Percentiles rank a stretch among this genome's conserved stretches.
Evolutionary conservation across 73 alveolate genomes (phyloP).

Genomic region (Tetrahymena borealis): DNA sequence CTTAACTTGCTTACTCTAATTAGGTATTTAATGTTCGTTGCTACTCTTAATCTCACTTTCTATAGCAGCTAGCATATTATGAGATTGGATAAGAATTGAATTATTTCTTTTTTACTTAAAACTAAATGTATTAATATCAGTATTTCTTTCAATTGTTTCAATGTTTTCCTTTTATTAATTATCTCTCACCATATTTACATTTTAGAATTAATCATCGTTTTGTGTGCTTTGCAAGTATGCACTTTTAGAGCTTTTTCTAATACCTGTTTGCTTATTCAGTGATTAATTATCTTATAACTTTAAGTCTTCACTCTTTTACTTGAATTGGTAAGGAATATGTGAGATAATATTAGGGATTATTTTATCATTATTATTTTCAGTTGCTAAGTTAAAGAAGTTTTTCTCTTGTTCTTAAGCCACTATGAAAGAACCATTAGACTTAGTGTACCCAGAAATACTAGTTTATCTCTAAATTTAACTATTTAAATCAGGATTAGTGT

Average conservation of each 20-base stretch:
- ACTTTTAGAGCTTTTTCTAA: not conserved
- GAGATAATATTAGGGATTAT: too few relatives aligned
- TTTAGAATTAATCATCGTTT: not conserved
- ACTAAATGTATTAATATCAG: not conserved
- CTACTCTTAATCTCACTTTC: not conserved
- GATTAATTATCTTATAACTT: not conserved
- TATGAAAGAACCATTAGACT: too few relatives aligned
- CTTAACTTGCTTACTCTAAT: not conserved
- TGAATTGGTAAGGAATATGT: too few relatives aligned
- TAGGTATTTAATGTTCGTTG: not conserved
- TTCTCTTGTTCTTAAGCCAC: too few relatives aligned
- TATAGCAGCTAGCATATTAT: not conserved
- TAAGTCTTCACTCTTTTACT: too few relatives aligned
- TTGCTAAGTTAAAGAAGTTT: too few relatives aligned
- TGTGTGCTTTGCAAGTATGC: not conserved
- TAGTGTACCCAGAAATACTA: too few relatives aligned
- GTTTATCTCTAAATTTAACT: too few relatives aligned
- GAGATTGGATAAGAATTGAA: not conserved
- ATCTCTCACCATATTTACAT: not conserved
- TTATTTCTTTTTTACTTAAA: not conserved
- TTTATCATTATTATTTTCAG: too few relatives aligned
- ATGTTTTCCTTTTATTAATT: too few relatives aligned
- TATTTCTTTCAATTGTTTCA: too few relatives aligned
- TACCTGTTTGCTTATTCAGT: not conserved
- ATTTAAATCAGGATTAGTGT: too few relatives aligned